Evolutionary conservation across 371 early-diverging fungal genomes (phyloP).

Genomic region (Dichotomocladium elegans): DNA sequence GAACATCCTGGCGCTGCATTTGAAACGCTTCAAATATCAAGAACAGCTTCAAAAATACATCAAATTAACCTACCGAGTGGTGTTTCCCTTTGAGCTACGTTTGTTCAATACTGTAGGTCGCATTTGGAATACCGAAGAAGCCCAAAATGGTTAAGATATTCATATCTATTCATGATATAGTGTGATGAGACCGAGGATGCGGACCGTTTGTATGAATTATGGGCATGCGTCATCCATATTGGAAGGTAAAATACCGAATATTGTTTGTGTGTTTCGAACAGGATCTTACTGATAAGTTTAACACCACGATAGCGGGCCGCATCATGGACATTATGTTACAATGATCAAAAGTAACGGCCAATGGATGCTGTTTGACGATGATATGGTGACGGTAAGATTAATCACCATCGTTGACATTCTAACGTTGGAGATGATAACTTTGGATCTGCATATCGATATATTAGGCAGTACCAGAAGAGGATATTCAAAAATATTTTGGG

Average conservation of each 20-base stretch:
- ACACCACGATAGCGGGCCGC: conserved; percentile 85
- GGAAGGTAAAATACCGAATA: conserved; percentile 52
- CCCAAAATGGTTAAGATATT: too few relatives aligned
- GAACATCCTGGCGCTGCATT: conserved; percentile 90
- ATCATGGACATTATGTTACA: conserved; percentile 95
- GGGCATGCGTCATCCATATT: conserved; percentile 92
- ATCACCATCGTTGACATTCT: background rate
- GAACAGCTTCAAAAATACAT: conserved; percentile 85
- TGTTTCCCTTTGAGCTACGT: conserved; percentile 89
- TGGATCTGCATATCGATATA: background rate
- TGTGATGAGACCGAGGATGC: conserved; percentile 85
- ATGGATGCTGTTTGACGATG: conserved; percentile 96
- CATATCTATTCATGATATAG: too few relatives aligned
- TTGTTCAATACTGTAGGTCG: conserved; percentile 84
- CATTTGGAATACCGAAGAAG: too few relatives aligned
- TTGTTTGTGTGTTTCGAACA: background rate
- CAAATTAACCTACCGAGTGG: conserved; percentile 93
- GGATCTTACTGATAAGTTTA: too few relatives aligned
- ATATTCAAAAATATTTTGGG: conserved; percentile 81
- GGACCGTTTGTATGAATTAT: conserved; percentile 80
- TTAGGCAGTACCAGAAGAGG: conserved; percentile 70
- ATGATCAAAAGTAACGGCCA: conserved; percentile 81
- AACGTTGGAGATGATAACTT: background rate
- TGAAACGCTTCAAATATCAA: conserved; percentile 96
- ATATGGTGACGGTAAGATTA: conserved; percentile 79